Percentiles rank a stretch among this genome's conserved stretches.
These are phyloP conservation scores for Solanum tacnaense DNA, from an alignment of 257 asterid genomes.

Conservation along the genomic window DNA sequence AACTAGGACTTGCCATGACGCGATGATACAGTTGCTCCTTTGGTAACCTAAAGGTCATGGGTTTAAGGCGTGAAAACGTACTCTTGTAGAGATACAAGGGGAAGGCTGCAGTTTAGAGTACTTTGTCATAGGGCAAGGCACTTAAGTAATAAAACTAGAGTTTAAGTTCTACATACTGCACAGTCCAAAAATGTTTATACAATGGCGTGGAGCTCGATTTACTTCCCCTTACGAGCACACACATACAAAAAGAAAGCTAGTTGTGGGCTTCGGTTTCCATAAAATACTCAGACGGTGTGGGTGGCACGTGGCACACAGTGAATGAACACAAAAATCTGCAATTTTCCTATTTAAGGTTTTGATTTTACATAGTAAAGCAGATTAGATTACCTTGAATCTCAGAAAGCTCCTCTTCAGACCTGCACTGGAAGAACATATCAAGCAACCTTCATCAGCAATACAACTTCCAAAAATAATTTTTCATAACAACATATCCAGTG, in stretches of 20 bases:
- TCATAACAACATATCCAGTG: neutral
- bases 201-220: neutral
- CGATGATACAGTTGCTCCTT: neutral
- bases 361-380: neutral
- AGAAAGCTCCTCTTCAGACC: conserved; percentile 99
- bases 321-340: neutral
- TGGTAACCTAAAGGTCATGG: neutral
- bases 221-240: neutral
- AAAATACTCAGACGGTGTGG: neutral
- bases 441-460: conserved; percentile 23
- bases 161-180: neutral
- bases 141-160: neutral
- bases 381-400: conserved; percentile 82
- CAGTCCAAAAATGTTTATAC: neutral
- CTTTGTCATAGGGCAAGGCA: neutral
- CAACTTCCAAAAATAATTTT: neutral
- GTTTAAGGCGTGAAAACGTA: neutral
- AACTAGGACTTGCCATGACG: neutral
- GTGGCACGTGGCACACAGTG: neutral
- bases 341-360: neutral
- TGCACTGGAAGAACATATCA: conserved; percentile 69
- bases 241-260: neutral
- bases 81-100: neutral
- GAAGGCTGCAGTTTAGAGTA: neutral
- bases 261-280: neutral